These are phyloP conservation scores for Entomophthora muscae DNA, from an alignment of 371 early-diverging fungal genomes.

Conservation along the genomic window DNA sequence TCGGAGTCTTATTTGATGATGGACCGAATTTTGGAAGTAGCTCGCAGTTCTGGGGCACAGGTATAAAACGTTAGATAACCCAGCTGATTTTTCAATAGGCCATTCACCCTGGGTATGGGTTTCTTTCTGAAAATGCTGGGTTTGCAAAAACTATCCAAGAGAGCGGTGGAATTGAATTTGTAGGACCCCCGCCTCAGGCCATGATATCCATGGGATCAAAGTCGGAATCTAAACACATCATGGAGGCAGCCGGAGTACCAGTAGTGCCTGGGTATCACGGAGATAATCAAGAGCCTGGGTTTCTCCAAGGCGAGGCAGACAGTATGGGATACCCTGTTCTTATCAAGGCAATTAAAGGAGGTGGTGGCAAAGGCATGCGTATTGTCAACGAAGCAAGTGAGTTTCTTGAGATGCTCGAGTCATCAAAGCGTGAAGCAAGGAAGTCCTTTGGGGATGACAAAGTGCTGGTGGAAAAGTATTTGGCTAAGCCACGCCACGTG, in stretches of 20 bases:
- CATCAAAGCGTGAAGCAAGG: conserved; percentile 65
- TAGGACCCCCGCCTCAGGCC: conserved; percentile 84
- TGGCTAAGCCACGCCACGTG: conserved; percentile 74
- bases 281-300: conserved; percentile 58
- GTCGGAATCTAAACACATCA: conserved; percentile 82
- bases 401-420: conserved; percentile 70
- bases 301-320: conserved; percentile 53
- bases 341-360: conserved; percentile 91
- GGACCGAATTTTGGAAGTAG: conserved; percentile 69
- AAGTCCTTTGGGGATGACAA: conserved; percentile 84
- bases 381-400: conserved; percentile 59
- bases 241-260: conserved; percentile 74
- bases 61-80: conserved; percentile 15
- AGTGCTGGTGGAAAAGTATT: conserved; percentile 82
- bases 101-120: conserved; percentile 91
- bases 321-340: conserved; percentile 85
- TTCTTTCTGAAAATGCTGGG: conserved; percentile 86
- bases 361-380: conserved; percentile 96
- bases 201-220: conserved; percentile 93
- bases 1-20: conserved; percentile 71
- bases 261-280: conserved; percentile 93
- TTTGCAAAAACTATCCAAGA: conserved; percentile 41
- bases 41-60: conserved; percentile 65
- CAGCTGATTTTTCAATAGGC: conserved; percentile 25
- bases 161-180: conserved; percentile 39